A percentile compares a stretch with the other conserved stretches of the same genome.
These are phyloP conservation scores for Amanita rubescens DNA, from an alignment of 768 basidiomycete genomes.

Conservation along the genomic window DNA sequence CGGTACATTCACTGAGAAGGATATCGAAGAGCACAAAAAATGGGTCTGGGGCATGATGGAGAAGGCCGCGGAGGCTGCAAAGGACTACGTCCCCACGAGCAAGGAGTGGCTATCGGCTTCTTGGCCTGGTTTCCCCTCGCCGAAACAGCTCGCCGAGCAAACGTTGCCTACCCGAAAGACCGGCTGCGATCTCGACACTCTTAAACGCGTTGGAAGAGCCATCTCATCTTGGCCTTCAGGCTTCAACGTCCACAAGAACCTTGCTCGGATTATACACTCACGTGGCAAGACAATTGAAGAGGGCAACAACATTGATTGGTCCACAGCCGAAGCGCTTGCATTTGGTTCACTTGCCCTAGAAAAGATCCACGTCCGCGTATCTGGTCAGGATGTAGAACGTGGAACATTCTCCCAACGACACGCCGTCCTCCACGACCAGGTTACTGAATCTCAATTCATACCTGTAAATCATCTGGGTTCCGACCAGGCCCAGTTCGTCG, in stretches of 20 bases:
- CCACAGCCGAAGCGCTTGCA: slow-evolving; percentile 95
- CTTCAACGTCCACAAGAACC: slow-evolving; percentile 87
- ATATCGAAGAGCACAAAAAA: slow-evolving; percentile 96
- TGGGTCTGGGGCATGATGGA: slow-evolving; percentile 99
- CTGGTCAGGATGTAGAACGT: slow-evolving; percentile 97
- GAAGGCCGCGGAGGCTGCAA: slow-evolving; percentile 86
- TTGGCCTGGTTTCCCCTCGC: slow-evolving; percentile 98
- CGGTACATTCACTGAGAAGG: slow-evolving; percentile 90
- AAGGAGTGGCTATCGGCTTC: slow-evolving; percentile 98
- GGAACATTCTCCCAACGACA: slow-evolving; percentile 99
- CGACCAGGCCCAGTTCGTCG: slow-evolving; percentile 86
- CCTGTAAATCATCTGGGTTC: slow-evolving; percentile 85
- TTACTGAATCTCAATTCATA: slow-evolving; percentile 82
- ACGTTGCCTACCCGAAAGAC: slow-evolving; percentile 88
- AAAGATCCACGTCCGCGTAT: slow-evolving; percentile 89
- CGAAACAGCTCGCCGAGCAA: slow-evolving; percentile 88
- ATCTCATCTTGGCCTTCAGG: slow-evolving; percentile 82
- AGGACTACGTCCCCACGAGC: slow-evolving; percentile 91
- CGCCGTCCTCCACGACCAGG: slow-evolving; percentile 94
- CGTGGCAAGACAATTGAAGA: slow-evolving; percentile 91
- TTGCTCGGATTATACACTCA: slow-evolving; percentile 81
- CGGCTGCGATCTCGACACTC: slow-evolving; percentile 66
- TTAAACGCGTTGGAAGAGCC: slow-evolving; percentile 79
- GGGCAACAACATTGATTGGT: slow-evolving; percentile 92
- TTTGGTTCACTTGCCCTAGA: slow-evolving; percentile 92